Conservation (phyloP, 2,329 filamentous ascomycete genomes). For the Fusarium coicis region DNA sequence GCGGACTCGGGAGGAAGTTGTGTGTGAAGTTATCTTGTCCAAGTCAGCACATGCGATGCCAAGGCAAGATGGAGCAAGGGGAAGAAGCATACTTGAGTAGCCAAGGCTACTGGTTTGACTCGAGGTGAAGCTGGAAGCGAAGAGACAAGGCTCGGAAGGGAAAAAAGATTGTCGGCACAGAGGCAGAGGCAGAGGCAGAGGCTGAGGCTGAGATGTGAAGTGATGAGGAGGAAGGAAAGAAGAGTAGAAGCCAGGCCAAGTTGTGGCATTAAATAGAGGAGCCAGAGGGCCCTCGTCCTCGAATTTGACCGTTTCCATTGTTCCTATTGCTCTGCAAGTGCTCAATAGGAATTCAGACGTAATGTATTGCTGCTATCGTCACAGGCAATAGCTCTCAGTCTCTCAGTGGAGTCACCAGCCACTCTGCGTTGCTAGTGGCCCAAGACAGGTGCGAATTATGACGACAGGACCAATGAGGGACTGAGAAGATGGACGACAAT, state of each 20-base stretch:
- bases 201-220: neutral
- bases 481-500: neutral
- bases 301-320: neutral
- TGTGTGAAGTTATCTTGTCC: neutral
- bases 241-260: neutral
- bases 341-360: neutral
- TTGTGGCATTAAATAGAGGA: conserved; percentile 2
- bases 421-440: neutral
- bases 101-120: neutral
- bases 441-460: neutral
- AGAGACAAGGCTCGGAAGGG: neutral
- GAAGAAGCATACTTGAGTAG: neutral
- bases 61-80: neutral
- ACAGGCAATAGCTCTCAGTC: neutral
- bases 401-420: neutral
- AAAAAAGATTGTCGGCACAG: neutral
- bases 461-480: neutral
- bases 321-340: neutral
- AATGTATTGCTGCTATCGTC: neutral
- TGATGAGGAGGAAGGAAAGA: neutral
- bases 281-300: neutral
- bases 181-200: neutral
- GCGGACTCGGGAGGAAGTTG: neutral
- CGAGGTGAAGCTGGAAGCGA: neutral
- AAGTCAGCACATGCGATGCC: neutral